Percentiles rank a stretch among this genome's conserved stretches.
phyloP scores from a whole-genome alignment of 176 grass and related monocot species.

The Cenchrus fungigraminus region DNA sequence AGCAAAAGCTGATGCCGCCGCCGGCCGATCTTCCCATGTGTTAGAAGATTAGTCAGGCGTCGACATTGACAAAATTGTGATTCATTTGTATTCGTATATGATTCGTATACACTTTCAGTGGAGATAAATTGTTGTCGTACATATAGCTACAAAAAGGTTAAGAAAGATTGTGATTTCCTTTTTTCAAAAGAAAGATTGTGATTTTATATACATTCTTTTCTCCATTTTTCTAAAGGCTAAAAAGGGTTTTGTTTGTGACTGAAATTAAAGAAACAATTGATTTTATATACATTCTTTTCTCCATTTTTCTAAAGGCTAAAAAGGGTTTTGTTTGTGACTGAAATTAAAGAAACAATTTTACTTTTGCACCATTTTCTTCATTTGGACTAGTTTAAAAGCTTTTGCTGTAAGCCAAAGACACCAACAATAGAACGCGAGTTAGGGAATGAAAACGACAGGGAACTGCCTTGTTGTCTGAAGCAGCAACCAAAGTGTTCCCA shows the following conservation, averaged over 20 bases:
- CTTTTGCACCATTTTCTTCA: not conserved
- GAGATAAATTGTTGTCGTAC: not conserved
- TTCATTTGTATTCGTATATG: constrained; percentile 17
- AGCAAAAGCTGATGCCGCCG: constrained; percentile 66
- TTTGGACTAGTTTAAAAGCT: not conserved
- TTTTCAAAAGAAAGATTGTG: too few relatives aligned
- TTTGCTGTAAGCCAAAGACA: not conserved
- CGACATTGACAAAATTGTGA: constrained; percentile 12
- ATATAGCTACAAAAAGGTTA: not conserved
- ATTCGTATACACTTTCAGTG: not conserved
- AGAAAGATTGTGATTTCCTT: not conserved
- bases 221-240: not conserved
- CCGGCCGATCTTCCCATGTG: constrained; percentile 69
- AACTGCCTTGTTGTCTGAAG: constrained; percentile 1
- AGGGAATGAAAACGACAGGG: constrained; percentile 24
- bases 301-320: not conserved
- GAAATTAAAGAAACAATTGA: not conserved
- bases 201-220: not conserved
- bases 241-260: not conserved
- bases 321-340: not conserved
- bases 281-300: not conserved
- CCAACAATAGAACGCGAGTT: constrained; percentile 25
- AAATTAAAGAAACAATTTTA: not conserved
- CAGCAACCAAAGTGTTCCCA: constrained; percentile 43
- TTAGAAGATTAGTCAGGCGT: not conserved